phyloP scores from a whole-genome alignment of 768 basidiomycete species.

The Leccinum aurantiacum region DNA sequence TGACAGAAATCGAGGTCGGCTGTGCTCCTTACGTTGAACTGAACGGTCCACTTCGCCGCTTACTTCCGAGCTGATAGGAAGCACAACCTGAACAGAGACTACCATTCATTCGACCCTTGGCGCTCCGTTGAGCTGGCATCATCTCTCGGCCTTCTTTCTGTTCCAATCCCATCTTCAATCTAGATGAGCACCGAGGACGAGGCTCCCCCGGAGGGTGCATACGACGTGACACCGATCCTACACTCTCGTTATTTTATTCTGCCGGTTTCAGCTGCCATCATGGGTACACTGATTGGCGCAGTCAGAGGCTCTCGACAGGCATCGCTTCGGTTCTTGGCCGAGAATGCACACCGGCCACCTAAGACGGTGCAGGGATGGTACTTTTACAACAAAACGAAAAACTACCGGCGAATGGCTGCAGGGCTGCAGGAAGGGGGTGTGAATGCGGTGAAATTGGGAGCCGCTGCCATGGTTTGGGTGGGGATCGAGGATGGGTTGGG shows the following conservation, averaged over 20 bases:
- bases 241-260: slow-evolving; percentile 57
- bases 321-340: slow-evolving; percentile 83
- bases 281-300: slow-evolving; percentile 70
- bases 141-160: not conserved
- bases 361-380: slow-evolving; percentile 91
- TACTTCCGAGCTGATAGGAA: not conserved
- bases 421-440: slow-evolving; percentile 65
- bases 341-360: slow-evolving; percentile 87
- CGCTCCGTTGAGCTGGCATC: not conserved
- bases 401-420: slow-evolving; percentile 78
- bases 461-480: slow-evolving; percentile 48
- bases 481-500: slow-evolving; percentile 46
- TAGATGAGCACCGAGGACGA: slow-evolving; percentile 20
- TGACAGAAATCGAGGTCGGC: not conserved
- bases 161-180: not conserved
- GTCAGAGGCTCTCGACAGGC: slow-evolving; percentile 70
- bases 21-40: not conserved
- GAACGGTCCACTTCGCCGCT: not conserved
- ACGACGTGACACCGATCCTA: slow-evolving; percentile 33
- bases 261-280: slow-evolving; percentile 55
- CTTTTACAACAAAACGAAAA: slow-evolving; percentile 95
- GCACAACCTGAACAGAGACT: not conserved
- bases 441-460: slow-evolving; percentile 54
- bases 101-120: not conserved
- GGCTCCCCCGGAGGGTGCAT: slow-evolving; percentile 11